Base-by-base conservation (phyloP, 148 eudicot species). In the Chenopodium album region DNA sequence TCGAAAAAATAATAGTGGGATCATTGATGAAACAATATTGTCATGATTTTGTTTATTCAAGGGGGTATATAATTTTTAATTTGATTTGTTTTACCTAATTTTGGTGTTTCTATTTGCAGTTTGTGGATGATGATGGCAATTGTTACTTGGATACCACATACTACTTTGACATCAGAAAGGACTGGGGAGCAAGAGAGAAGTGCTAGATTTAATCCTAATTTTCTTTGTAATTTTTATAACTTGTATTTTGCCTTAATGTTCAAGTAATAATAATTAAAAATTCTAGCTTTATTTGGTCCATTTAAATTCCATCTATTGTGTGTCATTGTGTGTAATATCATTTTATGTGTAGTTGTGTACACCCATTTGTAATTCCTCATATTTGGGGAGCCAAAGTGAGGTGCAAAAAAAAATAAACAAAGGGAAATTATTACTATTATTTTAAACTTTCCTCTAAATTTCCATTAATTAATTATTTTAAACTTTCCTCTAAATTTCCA, bases 101-200 rank as follows among this genome's bases (percentile, higher is more conserved):
- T 63, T 29, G 73, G n/a, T 67, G 77, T 83, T 44, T 73, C 1
- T 32, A 23, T 79, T 31, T 71, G 67, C 83, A 87, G 89, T 85
- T 87, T 82, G 85, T 85, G 80, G 89, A 87, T 82, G 87, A 85
- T 76, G 89, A 85, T 77, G 89, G 85, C 29, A 87, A 85, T 3
- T 87, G 89, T 74, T 84, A 85, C 71, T 82, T 87, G 76, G 89
- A 87, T 48, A 80, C 84, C 54, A 85, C 72, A 67, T 87, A 87
- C 85, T 85, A 85, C 75, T 87, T 87, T 85, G 87, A 87, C 79
- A 87, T 87, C 69, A 80, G 84, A 79, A 87, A 87, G 84, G 84
- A 87, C 23, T 87, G 89, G 87, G 87, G 87, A 56, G 66, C 82
- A 4, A 85, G 46, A 60, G 82, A 85, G 64, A 85, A 85, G 56